These are phyloP conservation scores for Cunninghamia lanceolata DNA, from an alignment of 75 land plant species.

Conservation along the genomic window DNA sequence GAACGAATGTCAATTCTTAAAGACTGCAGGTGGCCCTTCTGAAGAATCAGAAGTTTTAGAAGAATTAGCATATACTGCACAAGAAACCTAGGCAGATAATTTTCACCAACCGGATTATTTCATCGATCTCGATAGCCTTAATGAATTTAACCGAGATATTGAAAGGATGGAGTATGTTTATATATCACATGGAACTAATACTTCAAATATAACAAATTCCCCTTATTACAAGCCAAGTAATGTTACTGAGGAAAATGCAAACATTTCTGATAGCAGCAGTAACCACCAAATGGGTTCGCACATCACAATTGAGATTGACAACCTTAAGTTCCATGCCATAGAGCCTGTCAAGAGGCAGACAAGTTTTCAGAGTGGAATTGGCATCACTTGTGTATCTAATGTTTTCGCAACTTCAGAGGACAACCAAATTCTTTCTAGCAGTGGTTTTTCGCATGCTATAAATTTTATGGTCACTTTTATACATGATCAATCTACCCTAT, in stretches of 20 bases:
- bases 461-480: neutral
- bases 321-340: neutral
- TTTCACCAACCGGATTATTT: neutral
- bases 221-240: conserved; percentile 21
- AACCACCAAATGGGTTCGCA: neutral
- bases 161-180: conserved; percentile 20
- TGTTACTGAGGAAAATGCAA: conserved; percentile 15
- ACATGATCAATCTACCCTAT: neutral
- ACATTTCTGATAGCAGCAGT: conserved; percentile 1
- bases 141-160: neutral
- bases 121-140: neutral
- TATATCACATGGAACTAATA: conserved; percentile 14
- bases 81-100: neutral
- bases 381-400: neutral
- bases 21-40: neutral
- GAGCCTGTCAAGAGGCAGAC: neutral
- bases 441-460: conserved; percentile 1
- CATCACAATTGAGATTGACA: neutral
- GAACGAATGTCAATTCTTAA: neutral
- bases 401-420: neutral
- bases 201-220: conserved; percentile 17
- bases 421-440: conserved; percentile 7
- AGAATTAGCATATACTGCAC: neutral
- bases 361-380: neutral
- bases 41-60: neutral